Conservation (phyloP, 208 protist species). For the Naegleria fowleri region DNA sequence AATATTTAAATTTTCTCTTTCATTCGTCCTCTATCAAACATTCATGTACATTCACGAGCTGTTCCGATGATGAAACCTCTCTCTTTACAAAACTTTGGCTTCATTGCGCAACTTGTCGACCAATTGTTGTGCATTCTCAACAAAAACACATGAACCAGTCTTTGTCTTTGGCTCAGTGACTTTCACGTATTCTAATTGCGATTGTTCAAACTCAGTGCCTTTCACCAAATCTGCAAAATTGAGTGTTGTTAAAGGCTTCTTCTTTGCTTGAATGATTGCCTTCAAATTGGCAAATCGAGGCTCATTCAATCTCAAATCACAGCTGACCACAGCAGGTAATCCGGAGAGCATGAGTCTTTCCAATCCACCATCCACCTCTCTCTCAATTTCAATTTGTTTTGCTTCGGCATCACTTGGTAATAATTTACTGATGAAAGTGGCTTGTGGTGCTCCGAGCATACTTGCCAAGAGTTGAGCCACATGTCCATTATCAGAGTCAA, state of each 20-base stretch:
- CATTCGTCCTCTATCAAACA: too few relatives aligned
- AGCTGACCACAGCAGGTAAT: conserved; percentile 70
- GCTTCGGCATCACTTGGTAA: conserved; percentile 55
- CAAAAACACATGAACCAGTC: conserved; percentile 75
- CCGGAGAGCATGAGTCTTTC: conserved; percentile 70
- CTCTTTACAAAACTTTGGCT: conserved; percentile 68
- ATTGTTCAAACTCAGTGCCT: conserved; percentile 52
- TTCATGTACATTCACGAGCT: too few relatives aligned
- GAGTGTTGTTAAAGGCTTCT: conserved; percentile 67
- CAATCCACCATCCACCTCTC: conserved; percentile 88
- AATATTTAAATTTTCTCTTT: conserved; percentile 28
- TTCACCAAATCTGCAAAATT: conserved; percentile 47
- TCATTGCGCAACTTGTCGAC: conserved; percentile 81
- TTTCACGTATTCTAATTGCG: neutral
- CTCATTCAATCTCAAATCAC: conserved; percentile 87
- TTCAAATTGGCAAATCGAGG: conserved; percentile 87
- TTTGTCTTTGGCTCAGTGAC: conserved; percentile 55
- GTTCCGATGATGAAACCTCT: too few relatives aligned
- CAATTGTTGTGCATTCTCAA: conserved; percentile 75
- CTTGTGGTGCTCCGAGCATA: conserved; percentile 83
- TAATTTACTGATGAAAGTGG: conserved; percentile 81
- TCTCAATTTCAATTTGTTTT: conserved; percentile 64
- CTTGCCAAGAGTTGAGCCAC: conserved; percentile 86
- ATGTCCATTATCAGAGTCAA: conserved; percentile 87
- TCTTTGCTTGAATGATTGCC: conserved; percentile 96